These are phyloP conservation scores for Fusarium transvaalense DNA, from an alignment of 2,329 filamentous ascomycete species.

Conservation along the genomic window DNA sequence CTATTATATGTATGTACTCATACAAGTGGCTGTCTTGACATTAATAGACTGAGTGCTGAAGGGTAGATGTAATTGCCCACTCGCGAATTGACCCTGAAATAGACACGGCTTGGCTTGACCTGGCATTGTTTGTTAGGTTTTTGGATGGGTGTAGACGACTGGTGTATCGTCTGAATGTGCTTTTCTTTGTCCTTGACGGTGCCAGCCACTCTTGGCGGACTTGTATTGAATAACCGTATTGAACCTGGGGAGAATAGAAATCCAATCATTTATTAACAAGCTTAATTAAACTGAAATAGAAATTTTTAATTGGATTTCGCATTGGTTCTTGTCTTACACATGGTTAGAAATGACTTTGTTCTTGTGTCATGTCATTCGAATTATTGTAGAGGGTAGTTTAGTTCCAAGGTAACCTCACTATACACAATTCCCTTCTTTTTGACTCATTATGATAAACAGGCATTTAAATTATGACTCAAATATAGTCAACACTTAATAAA, in stretches of 20 bases:
- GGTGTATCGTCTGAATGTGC: slow-evolving; percentile 10
- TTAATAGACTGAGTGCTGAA: neutral
- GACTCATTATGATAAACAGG: neutral
- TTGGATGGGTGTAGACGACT: slow-evolving; percentile 7
- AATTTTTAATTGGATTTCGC: neutral
- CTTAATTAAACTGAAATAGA: neutral
- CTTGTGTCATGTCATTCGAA: neutral
- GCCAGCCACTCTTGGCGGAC: neutral
- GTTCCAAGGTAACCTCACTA: neutral
- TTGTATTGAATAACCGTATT: neutral
- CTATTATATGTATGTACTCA: neutral
- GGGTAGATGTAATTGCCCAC: neutral
- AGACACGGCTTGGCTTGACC: slow-evolving; percentile 7
- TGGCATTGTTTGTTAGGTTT: slow-evolving; percentile 24
- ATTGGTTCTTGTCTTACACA: neutral
- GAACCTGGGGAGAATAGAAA: neutral
- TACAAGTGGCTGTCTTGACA: slow-evolving; percentile 15
- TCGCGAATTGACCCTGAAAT: slow-evolving; percentile 24
- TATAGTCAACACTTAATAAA: neutral
- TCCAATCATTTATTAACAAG: neutral
- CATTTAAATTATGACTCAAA: slow-evolving; percentile 25
- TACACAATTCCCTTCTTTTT: neutral
- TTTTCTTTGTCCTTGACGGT: slow-evolving; percentile 12
- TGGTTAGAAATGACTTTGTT: neutral
- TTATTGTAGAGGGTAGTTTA: neutral